A percentile compares a stretch with the other conserved stretches of the same genome.
Conservation (phyloP, 495 filamentous ascomycete species). For the Xylaria palmicola region DNA sequence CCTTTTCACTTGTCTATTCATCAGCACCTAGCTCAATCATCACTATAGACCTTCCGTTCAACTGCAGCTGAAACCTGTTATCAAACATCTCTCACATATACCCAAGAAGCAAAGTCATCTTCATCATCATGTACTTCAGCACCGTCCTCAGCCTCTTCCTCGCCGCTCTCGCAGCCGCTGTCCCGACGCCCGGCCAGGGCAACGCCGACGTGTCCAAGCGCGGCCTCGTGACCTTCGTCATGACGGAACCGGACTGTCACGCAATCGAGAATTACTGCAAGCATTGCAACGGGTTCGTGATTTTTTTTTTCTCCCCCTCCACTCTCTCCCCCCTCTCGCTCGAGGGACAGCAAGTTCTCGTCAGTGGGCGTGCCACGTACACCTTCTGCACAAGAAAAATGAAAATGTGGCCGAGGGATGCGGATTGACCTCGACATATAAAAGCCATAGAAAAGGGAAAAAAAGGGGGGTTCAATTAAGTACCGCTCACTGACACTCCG, state of each 20-base stretch:
- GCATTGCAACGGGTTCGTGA: slow-evolving; percentile 23
- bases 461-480: neutral
- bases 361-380: too few species aligned
- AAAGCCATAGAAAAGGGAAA: neutral
- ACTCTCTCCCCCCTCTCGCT: neutral
- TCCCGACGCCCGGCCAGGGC: neutral
- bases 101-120: neutral
- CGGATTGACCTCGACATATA: too few species aligned
- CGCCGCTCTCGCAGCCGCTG: slow-evolving; percentile 14
- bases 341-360: too few species aligned
- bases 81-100: neutral
- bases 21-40: neutral
- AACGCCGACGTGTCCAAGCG: neutral
- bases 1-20: neutral
- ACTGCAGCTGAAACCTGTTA: neutral
- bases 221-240: neutral
- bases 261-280: slow-evolving; percentile 27
- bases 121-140: slow-evolving; percentile 18
- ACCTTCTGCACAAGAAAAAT: too few species aligned
- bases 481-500: neutral
- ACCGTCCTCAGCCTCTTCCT: slow-evolving; percentile 20
- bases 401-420: too few species aligned
- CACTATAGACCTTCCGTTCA: neutral
- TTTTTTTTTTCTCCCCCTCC: neutral
- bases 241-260: slow-evolving; percentile 22